These are phyloP conservation scores for Aspergillus calidoustus DNA, from an alignment of 2,329 filamentous ascomycete species.

Conservation along the genomic window DNA sequence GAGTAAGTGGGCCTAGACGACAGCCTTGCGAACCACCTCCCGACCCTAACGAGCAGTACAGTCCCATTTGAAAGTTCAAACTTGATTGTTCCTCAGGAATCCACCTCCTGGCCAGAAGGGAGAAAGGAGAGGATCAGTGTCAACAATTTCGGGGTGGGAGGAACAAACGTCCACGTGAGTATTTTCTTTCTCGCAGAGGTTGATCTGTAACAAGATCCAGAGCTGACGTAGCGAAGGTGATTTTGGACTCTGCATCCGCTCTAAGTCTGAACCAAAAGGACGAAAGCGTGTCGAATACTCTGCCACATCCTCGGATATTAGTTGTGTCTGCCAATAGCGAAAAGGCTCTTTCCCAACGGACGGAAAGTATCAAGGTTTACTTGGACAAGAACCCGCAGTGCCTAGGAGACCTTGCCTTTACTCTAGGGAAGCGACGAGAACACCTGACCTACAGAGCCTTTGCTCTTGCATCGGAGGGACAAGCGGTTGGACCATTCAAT, in stretches of 20 bases:
- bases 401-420: conserved; percentile 18
- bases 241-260: background rate
- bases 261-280: background rate
- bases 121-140: conserved; percentile 28
- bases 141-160: conserved; percentile 35
- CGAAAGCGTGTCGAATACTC: background rate
- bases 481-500: background rate
- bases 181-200: background rate
- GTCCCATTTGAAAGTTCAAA: conserved; percentile 19
- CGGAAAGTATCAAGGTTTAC: conserved; percentile 4
- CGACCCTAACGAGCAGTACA: background rate
- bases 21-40: background rate
- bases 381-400: background rate
- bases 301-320: background rate
- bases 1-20: background rate
- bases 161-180: conserved; percentile 20
- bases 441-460: conserved; percentile 11
- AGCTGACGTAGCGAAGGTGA: background rate
- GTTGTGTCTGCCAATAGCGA: conserved; percentile 16
- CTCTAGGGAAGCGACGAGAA: conserved; percentile 15
- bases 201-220: too few relatives aligned
- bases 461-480: background rate
- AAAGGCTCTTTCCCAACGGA: background rate
- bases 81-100: conserved; percentile 12
- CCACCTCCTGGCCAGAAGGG: conserved; percentile 25